phyloP scores from a whole-genome alignment of 768 basidiomycete species.

The Rhodotorula graminis region DNA sequence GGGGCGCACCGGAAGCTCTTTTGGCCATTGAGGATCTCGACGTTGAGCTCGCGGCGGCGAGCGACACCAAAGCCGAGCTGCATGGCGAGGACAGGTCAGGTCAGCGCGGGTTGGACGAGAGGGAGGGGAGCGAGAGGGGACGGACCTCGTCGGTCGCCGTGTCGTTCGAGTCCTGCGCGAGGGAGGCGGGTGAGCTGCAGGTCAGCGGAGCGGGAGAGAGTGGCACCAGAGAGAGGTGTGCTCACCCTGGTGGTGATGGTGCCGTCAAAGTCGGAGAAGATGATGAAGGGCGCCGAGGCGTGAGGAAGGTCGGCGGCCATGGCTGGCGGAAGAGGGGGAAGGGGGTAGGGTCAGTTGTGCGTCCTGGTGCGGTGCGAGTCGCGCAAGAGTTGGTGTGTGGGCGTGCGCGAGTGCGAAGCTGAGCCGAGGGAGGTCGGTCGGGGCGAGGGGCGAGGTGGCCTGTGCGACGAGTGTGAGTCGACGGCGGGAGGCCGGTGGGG shows the following conservation, averaged over 20 bases:
- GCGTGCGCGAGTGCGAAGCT: too few relatives aligned
- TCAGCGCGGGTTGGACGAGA: background rate
- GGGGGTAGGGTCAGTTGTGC: too few relatives aligned
- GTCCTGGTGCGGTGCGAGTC: too few relatives aligned
- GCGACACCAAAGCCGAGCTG: slow-evolving; percentile 79
- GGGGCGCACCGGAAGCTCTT: slow-evolving; percentile 61
- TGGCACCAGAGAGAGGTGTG: too few relatives aligned
- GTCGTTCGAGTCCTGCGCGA: slow-evolving; percentile 32
- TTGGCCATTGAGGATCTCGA: slow-evolving; percentile 63
- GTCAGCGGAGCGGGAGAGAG: too few relatives aligned
- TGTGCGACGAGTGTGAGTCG: too few relatives aligned
- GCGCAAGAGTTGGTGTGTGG: too few relatives aligned
- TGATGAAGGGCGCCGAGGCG: slow-evolving; percentile 23
- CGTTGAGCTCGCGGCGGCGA: slow-evolving; percentile 67
- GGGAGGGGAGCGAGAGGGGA: background rate
- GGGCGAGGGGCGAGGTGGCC: too few relatives aligned
- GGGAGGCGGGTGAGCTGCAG: too few relatives aligned
- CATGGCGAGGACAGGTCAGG: slow-evolving; percentile 52
- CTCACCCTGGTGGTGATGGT: slow-evolving; percentile 32
- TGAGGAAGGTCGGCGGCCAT: slow-evolving; percentile 12
- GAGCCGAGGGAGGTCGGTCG: too few relatives aligned
- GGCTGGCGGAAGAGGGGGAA: background rate
- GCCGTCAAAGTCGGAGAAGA: slow-evolving; percentile 38
- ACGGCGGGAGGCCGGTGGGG: too few relatives aligned
- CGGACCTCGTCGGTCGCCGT: slow-evolving; percentile 35